Base-by-base conservation (phyloP, 176 grass and related monocot genomes). In the Thalia dealbata region DNA sequence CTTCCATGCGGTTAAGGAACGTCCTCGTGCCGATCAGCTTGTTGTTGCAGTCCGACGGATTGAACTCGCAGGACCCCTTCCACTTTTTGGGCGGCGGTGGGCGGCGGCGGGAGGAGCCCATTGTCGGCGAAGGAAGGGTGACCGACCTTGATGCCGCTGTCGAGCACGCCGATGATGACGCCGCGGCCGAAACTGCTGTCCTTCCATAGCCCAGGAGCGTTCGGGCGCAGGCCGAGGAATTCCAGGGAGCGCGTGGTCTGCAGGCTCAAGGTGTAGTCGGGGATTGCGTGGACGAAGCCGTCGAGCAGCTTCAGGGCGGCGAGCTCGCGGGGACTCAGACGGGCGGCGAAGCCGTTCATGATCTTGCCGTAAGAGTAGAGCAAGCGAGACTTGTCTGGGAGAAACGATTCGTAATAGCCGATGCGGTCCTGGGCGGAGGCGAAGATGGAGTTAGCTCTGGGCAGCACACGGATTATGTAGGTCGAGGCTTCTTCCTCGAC, bases 321-420 rank as follows among this genome's bases (percentile, higher is more conserved):
- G 12, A 87, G 83, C 83, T 92, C 89, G 0, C 18, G 58, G 2
- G 88, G 78, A 55, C 61, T 83, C 3, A 92, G 89, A 13, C 78
- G 55, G 19, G 83, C 82, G 10, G 86, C 83, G 66, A 92, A 92
- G 10, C 89, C 89, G 0, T 48, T 73, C 3, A 92, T 76, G 46
- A 88, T 84, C 68, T 88, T 76, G 71, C 19, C 86, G 80, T 92
- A 92, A n/a, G 82, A 92, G 76, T 83, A 85, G 1, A 92, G 76
- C 65, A 92, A 76, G 0, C 72, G 61, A 0, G 83, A 76, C 3
- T 74, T 81, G 26, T 76, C 71, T 7, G 83, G 83, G 52, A 88
- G 32, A 75, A 88, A 83, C 0, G 83, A n/a, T n/a, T n/a, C n/a
- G n/a, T n/a, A n/a, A n/a, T n/a, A n/a, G n/a, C n/a, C n/a, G n/a